Evolutionary conservation across 345 rosid genomes (phyloP).

Genomic region (Arabis hirsuta): DNA sequence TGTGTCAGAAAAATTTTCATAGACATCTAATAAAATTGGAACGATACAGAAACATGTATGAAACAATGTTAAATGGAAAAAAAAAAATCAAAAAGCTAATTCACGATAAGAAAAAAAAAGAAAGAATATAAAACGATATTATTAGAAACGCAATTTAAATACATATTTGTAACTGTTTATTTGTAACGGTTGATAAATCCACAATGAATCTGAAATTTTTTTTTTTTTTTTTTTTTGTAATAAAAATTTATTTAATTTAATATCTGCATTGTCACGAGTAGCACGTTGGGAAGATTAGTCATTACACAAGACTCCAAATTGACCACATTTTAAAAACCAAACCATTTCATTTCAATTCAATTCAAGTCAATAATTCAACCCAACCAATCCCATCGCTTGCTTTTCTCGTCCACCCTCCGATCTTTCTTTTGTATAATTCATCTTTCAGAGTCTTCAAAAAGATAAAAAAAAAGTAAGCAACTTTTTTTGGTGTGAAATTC

Average conservation of each 20-base stretch:
- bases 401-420: slow-evolving; percentile 7
- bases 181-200: slow-evolving; percentile 7
- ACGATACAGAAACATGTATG: too few species aligned
- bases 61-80: too few species aligned
- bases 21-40: too few species aligned
- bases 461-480: background rate
- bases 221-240: too few species aligned
- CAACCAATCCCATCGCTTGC: slow-evolving; percentile 31
- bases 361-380: slow-evolving; percentile 18
- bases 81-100: too few species aligned
- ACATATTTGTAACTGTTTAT: too few species aligned
- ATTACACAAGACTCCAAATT: slow-evolving; percentile 24
- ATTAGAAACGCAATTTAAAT: too few species aligned
- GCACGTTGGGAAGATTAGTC: slow-evolving; percentile 38
- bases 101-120: too few species aligned
- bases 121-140: too few species aligned
- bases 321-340: background rate
- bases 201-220: too few species aligned
- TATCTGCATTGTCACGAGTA: slow-evolving; percentile 9
- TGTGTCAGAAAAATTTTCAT: too few species aligned
- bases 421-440: slow-evolving; percentile 2
- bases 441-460: slow-evolving; percentile 31
- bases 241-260: too few species aligned
- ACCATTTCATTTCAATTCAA: slow-evolving; percentile 18
- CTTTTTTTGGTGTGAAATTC: slow-evolving; percentile 6